Evolutionary conservation across 108 stramenopile species (phyloP), one percentile per base, ranked within the genome.

Genomic region (Cyclotella baltica): DNA sequence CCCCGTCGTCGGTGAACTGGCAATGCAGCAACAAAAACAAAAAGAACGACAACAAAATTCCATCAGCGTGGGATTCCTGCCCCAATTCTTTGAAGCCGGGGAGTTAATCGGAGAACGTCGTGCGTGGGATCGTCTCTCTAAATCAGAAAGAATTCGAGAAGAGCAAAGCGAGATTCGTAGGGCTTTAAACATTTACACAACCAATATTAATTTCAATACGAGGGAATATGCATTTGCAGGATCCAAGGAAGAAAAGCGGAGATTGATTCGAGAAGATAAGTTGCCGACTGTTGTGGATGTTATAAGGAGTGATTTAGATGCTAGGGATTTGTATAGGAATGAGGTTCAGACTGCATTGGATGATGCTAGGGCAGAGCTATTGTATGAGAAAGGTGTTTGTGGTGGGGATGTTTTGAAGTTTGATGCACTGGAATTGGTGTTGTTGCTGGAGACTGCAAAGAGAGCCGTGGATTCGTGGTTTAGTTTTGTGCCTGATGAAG

Each of bases 271-370:
- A 1, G 79, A 87, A 31, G 89, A 89, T 67, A 59, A 40, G 33
- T 77, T 93, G 67, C 92, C 92, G 0, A 70, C 77, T 62, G 84
- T 86, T 1, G 83, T 43, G 27, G 67, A 79, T n/a, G 93, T 93
- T n/a, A 88, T 94, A 59, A 76, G 77, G 46, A 83, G 87, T 70
- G 91, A 94, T 79, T 73, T 94, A 63, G 93, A 94, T 75, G 75
- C 89, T 22, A 74, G 93, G 11, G 88, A 94, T 78, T 84, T 94
- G 65, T 87, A 85, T 68, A 75, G 93, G 33, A 94, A 94, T 85
- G 87, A 80, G 28, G 55, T 90, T 0, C 73, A 87, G 58, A 83
- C 84, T 20, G 67, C 77, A 18, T 65, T 89, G 61, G 90, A 94
- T 29, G 91, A 94, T 84, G 85, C 87, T 1, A 83, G 67, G 62